Evolutionary conservation across 768 basidiomycete species (phyloP), one percentile per base, ranked within the genome.

Genomic region (Lactarius indigo): DNA sequence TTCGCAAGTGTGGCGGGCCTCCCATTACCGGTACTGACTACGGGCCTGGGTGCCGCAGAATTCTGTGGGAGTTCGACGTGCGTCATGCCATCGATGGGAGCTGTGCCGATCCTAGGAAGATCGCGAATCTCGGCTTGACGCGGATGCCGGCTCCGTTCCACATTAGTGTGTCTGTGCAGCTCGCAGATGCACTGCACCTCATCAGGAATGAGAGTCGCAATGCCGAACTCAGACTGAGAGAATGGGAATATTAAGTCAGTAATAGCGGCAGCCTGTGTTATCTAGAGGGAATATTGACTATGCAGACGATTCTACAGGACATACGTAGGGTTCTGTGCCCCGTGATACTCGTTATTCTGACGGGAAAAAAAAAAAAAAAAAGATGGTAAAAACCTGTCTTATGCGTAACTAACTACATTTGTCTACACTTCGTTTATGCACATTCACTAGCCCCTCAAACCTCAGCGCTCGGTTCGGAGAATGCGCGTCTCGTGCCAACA

Each of bases 41-140:
- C 30, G 8, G 23, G 2, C 59, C 28, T 44, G 44, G 6, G 9
- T 17, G 18, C 18, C 4, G 23, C 31, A 65, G 59, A 47, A 35
- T 73, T 18, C 35, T 72, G n/a, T 72, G 69, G 72, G 71, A 68
- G 3, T 71, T 70, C 62, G 64, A 72, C 35, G 39, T 72, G 1
- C 26, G 54, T 23, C 69, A 65, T 8, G 61, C 50, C 5, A 18
- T 28, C 1, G 67, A 55, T 1, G 55, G 47, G 8, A 31, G 60
- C 8, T 17, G 5, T 33, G 33, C 54, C 3, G 68, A 69, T 63
- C 8, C 41, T 8, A 59, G 39, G 12, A 61, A 59, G 17, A 17
- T 18, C 12, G 18, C 41, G 18, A 30, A 17, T 18, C 54, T 31
- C 30, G 68, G 68, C n/a, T 12, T 30, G 6, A 59, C 58, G 28